These are phyloP conservation scores for Annulohypoxylon bovei DNA, from an alignment of 495 filamentous ascomycete species.

Conservation along the genomic window DNA sequence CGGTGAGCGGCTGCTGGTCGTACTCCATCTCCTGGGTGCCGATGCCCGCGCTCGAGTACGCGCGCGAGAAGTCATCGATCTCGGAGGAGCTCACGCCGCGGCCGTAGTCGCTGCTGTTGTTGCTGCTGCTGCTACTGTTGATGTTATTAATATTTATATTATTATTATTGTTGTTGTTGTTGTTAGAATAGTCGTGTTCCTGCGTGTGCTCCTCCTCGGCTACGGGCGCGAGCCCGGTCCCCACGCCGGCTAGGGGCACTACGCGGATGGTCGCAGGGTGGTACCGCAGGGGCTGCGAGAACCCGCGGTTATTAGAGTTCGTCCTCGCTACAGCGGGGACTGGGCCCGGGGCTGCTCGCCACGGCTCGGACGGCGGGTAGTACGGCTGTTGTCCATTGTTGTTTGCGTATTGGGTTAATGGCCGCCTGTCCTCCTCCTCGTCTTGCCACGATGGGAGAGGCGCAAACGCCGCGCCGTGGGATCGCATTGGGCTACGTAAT, in stretches of 20 bases:
- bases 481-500: slow-evolving; percentile 37
- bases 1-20: slow-evolving; percentile 32
- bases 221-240: slow-evolving; percentile 45
- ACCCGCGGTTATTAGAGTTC: slow-evolving; percentile 15
- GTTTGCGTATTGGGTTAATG: slow-evolving; percentile 24
- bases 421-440: slow-evolving; percentile 40
- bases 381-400: slow-evolving; percentile 11
- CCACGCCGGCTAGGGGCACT: slow-evolving; percentile 13
- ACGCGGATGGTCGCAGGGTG: slow-evolving; percentile 21
- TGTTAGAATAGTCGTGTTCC: slow-evolving; percentile 11
- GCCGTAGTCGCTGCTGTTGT: slow-evolving; percentile 23
- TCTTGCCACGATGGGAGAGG: slow-evolving; percentile 47
- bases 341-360: slow-evolving; percentile 7
- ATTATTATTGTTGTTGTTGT: background rate
- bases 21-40: slow-evolving; percentile 52
- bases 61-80: slow-evolving; percentile 55
- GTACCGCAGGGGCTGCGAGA: slow-evolving; percentile 43
- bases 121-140: background rate
- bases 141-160: no score
- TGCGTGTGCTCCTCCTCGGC: slow-evolving; percentile 40
- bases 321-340: slow-evolving; percentile 14
- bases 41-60: slow-evolving; percentile 53
- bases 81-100: slow-evolving; percentile 45
- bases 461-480: slow-evolving; percentile 46
- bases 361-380: slow-evolving; percentile 17